Evolutionary conservation across 495 filamentous ascomycete genomes (phyloP).

Genomic region (Acidiella bohemica): DNA sequence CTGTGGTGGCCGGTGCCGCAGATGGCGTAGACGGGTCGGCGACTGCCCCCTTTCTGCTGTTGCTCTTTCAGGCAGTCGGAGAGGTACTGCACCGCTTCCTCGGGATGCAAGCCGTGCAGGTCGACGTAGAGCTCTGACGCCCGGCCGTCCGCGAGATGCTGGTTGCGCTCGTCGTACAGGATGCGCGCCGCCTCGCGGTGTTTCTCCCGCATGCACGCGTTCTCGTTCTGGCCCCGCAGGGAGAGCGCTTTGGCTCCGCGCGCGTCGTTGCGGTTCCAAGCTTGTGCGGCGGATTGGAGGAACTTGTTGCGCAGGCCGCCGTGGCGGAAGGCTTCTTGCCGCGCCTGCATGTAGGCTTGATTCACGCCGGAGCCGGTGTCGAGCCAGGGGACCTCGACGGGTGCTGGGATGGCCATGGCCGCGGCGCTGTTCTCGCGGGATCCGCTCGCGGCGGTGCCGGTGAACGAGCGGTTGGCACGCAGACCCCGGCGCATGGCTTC

Average conservation of each 20-base stretch:
- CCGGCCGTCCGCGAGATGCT: constrained; percentile 33
- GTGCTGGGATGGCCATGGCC: constrained; percentile 67
- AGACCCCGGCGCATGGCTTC: constrained; percentile 32
- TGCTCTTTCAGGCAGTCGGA: constrained; percentile 78
- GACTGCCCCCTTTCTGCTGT: constrained; percentile 22
- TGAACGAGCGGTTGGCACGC: constrained; percentile 19
- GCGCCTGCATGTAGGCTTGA: constrained; percentile 83
- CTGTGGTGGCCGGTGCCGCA: constrained; percentile 95
- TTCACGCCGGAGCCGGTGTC: constrained; percentile 88
- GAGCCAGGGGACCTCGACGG: constrained; percentile 91
- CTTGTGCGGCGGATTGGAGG: constrained; percentile 93
- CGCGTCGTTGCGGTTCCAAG: constrained; percentile 98
- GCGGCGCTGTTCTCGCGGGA: constrained; percentile 63
- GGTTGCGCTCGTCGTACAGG: constrained; percentile 90
- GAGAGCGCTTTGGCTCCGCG: constrained; percentile 90
- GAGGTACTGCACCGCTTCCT: constrained; percentile 92
- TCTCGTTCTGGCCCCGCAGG: constrained; percentile 88
- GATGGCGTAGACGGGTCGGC: constrained; percentile 77
- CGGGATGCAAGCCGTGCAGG: constrained; percentile 88
- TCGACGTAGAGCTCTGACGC: constrained; percentile 73
- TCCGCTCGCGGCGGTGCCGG: constrained; percentile 25
- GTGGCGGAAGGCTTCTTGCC: constrained; percentile 90
- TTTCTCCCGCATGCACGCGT: constrained; percentile 91
- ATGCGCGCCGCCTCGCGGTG: constrained; percentile 87
- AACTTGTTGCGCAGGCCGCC: constrained; percentile 94